phyloP scores from a whole-genome alignment of 2,329 filamentous ascomycete genomes.

The Cordyceps sp. region DNA sequence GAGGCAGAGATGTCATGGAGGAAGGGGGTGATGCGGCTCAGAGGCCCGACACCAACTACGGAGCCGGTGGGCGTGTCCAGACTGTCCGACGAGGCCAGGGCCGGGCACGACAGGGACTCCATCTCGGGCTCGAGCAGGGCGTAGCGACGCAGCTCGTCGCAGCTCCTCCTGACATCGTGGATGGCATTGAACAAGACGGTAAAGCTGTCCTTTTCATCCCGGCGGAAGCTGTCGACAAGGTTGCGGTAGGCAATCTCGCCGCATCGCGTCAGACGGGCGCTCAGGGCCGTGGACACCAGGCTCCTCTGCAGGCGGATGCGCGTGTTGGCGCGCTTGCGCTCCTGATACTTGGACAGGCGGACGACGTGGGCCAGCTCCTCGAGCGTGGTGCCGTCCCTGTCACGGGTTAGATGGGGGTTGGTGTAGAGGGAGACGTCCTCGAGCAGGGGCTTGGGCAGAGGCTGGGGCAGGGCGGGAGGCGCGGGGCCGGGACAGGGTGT shows the following conservation, averaged over 20 bases:
- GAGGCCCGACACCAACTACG: slow-evolving; percentile 17
- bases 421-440: slow-evolving; percentile 51
- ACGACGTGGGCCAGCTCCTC: slow-evolving; percentile 67
- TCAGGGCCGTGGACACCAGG: slow-evolving; percentile 58
- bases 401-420: slow-evolving; percentile 41
- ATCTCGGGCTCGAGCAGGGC: slow-evolving; percentile 58
- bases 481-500: too few species aligned
- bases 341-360: slow-evolving; percentile 63
- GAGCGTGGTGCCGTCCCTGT: slow-evolving; percentile 51
- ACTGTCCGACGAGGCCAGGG: slow-evolving; percentile 28
- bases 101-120: slow-evolving; percentile 33
- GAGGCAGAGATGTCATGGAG: slow-evolving; percentile 60
- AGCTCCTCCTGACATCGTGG: slow-evolving; percentile 63
- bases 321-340: slow-evolving; percentile 60
- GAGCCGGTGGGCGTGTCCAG: slow-evolving; percentile 29
- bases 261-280: slow-evolving; percentile 56
- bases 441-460: slow-evolving; percentile 37
- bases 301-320: slow-evolving; percentile 58
- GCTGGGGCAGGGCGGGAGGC: slow-evolving; percentile 22
- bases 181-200: slow-evolving; percentile 59
- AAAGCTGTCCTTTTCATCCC: slow-evolving; percentile 66
- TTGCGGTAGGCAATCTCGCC: slow-evolving; percentile 60
- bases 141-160: slow-evolving; percentile 54
- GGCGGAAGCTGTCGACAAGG: slow-evolving; percentile 61
- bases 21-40: slow-evolving; percentile 35